Conservation (phyloP, 176 grass and related monocot species). For the Phoenix dactylifera region DNA sequence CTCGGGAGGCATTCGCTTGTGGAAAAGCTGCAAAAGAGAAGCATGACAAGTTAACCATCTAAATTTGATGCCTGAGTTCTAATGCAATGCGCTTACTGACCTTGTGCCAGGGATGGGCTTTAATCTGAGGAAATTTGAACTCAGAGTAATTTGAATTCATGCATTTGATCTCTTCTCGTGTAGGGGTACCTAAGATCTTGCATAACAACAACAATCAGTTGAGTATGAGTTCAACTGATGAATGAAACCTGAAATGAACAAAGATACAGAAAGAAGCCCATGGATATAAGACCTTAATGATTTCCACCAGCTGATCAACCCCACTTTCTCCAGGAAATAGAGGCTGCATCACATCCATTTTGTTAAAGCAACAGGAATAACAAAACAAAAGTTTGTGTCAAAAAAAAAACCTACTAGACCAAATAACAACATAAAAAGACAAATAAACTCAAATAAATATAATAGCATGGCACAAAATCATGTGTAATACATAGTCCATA, state of each 20-base stretch:
- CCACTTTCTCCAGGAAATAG: constrained; percentile 91
- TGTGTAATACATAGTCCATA: too few relatives aligned
- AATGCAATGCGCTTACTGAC: constrained; percentile 9
- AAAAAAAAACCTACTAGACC: constrained; percentile 9
- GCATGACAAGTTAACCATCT: constrained; percentile 13
- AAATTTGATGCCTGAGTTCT: neutral
- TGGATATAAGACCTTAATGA: constrained; percentile 67
- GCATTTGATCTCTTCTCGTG: constrained; percentile 94
- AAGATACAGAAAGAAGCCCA: too few relatives aligned
- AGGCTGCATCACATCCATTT: constrained; percentile 36
- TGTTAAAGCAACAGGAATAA: neutral
- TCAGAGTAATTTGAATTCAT: constrained; percentile 93
- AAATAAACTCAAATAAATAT: too few relatives aligned
- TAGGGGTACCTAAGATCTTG: constrained; percentile 91
- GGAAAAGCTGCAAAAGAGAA: constrained; percentile 45
- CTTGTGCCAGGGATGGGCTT: constrained; percentile 99
- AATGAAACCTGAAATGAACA: neutral
- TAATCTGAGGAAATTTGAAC: constrained; percentile 93
- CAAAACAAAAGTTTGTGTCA: constrained; percentile 4
- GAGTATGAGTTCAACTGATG: neutral
- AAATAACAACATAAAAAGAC: too few relatives aligned
- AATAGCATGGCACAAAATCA: too few relatives aligned
- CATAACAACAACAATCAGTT: constrained; percentile 10
- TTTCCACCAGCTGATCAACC: constrained; percentile 93
- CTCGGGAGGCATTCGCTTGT: constrained; percentile 77